These are phyloP conservation scores for Raffaelea albimanens DNA, from an alignment of 2,329 filamentous ascomycete species.

Conservation along the genomic window DNA sequence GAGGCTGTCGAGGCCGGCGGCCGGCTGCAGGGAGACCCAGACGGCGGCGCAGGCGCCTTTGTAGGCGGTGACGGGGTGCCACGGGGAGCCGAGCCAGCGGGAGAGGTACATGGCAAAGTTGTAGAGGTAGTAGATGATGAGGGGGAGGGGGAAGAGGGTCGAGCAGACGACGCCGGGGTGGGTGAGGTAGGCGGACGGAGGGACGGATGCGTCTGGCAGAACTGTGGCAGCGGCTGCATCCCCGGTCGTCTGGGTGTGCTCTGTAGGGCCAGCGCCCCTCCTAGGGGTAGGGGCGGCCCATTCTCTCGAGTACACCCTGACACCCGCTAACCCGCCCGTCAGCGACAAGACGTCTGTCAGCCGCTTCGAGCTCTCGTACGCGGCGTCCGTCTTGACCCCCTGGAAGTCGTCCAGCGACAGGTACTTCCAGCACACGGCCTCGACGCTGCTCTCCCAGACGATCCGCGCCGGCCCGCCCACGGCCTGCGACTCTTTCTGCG, in stretches of 20 bases:
- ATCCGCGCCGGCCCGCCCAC: slow-evolving; percentile 48
- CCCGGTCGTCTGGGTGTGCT: too few species aligned
- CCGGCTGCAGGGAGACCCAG: slow-evolving; percentile 65
- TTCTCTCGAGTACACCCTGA: slow-evolving; percentile 39
- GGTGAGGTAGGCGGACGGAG: slow-evolving; percentile 46
- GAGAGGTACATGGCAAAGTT: slow-evolving; percentile 57
- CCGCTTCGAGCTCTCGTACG: slow-evolving; percentile 84
- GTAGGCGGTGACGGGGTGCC: slow-evolving; percentile 75
- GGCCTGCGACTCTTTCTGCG: slow-evolving; percentile 16
- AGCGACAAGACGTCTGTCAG: slow-evolving; percentile 77
- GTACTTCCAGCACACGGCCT: slow-evolving; percentile 39
- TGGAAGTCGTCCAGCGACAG: slow-evolving; percentile 69
- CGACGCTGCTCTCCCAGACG: slow-evolving; percentile 81
- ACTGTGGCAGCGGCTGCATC: too few species aligned
- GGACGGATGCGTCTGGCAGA: too few species aligned
- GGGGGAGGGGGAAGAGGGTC: slow-evolving; percentile 65
- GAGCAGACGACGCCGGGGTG: slow-evolving; percentile 87
- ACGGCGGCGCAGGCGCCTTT: slow-evolving; percentile 65
- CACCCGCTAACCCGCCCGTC: slow-evolving; percentile 58
- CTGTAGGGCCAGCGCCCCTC: too few species aligned
- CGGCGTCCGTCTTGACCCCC: slow-evolving; percentile 47
- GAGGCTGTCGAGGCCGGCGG: slow-evolving; percentile 49
- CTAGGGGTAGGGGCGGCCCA: too few species aligned
- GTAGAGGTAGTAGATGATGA: slow-evolving; percentile 63
- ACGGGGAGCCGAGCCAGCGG: slow-evolving; percentile 74